phyloP scores from a whole-genome alignment of 2,329 filamentous ascomycete species.

The Xylariaceae sp. region DNA sequence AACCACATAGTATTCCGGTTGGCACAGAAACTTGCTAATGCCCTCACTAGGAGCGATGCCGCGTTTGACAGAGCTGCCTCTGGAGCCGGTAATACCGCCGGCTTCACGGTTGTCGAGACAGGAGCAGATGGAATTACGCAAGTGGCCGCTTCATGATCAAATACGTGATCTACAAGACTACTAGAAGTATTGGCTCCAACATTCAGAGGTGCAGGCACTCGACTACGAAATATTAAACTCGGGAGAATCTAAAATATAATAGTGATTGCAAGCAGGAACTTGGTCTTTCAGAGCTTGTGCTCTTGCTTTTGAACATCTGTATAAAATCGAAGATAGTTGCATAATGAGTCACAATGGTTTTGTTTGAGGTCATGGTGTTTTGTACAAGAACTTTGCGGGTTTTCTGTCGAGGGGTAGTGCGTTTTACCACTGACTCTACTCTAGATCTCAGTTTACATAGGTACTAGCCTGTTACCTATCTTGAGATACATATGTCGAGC shows the following conservation, averaged over 20 bases:
- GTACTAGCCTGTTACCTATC: neutral
- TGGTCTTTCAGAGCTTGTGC: neutral
- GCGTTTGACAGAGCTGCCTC: constrained; percentile 76
- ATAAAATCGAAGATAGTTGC: neutral
- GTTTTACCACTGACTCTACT: neutral
- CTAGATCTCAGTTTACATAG: neutral
- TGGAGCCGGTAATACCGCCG: constrained; percentile 74
- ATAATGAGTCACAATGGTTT: constrained; percentile 2
- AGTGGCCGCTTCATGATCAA: constrained; percentile 23
- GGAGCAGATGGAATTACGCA: constrained; percentile 58
- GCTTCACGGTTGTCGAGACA: constrained; percentile 84
- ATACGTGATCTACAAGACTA: neutral
- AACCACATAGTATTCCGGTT: neutral
- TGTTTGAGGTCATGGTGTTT: neutral
- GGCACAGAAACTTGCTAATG: constrained; percentile 20
- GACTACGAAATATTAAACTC: constrained; percentile 14
- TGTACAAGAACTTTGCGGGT: neutral
- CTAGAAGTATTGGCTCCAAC: neutral
- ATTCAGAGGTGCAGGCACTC: constrained; percentile 4
- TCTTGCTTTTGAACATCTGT: constrained; percentile 21
- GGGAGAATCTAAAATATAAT: constrained; percentile 1
- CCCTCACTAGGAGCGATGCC: constrained; percentile 55
- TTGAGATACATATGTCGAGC: neutral
- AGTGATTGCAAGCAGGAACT: neutral
- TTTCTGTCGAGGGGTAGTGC: neutral